Percentiles rank a stretch among this genome's conserved stretches.
Conservation (phyloP, 768 basidiomycete species). For the Hypsizygus marmoreus region DNA sequence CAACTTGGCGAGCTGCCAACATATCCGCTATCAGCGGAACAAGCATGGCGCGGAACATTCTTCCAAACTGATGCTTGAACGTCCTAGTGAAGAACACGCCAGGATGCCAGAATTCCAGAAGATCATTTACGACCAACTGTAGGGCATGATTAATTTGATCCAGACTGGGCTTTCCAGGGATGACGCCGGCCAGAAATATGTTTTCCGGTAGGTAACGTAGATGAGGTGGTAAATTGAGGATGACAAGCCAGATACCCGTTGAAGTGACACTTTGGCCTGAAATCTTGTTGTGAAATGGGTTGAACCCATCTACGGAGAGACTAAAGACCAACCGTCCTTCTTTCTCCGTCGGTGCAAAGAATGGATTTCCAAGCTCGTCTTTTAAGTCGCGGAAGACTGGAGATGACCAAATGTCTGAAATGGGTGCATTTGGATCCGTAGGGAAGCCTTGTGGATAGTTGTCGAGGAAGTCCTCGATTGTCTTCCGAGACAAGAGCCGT, state of each 20-base stretch:
- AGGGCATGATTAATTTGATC: constrained; percentile 37
- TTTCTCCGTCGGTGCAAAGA: constrained; percentile 16
- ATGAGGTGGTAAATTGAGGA: constrained; percentile 31
- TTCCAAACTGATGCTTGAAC: constrained; percentile 10
- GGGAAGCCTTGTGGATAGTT: constrained; percentile 8
- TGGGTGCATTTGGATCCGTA: background rate
- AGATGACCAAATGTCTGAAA: constrained; percentile 24
- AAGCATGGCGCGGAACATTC: constrained; percentile 18
- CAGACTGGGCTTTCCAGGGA: constrained; percentile 36
- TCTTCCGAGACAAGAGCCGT: constrained; percentile 23
- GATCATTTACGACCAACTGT: constrained; percentile 33
- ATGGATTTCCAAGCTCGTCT: constrained; percentile 20
- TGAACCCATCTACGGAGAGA: constrained; percentile 28
- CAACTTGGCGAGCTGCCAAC: constrained; percentile 7
- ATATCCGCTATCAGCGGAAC: constrained; percentile 23
- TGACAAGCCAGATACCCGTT: constrained; percentile 27
- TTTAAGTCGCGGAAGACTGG: constrained; percentile 17
- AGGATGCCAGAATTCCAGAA: constrained; percentile 29
- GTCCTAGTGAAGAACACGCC: constrained; percentile 30
- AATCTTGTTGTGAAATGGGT: constrained; percentile 26
- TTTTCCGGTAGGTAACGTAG: constrained; percentile 27
- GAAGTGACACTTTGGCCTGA: constrained; percentile 24
- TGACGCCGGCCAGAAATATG: constrained; percentile 37
- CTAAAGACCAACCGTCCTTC: constrained; percentile 25
- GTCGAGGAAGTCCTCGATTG: constrained; percentile 25